Evolutionary conservation across 2,329 filamentous ascomycete genomes (phyloP), one percentile per base, ranked within the genome.

Genomic region (Hypomyces rosellus): DNA sequence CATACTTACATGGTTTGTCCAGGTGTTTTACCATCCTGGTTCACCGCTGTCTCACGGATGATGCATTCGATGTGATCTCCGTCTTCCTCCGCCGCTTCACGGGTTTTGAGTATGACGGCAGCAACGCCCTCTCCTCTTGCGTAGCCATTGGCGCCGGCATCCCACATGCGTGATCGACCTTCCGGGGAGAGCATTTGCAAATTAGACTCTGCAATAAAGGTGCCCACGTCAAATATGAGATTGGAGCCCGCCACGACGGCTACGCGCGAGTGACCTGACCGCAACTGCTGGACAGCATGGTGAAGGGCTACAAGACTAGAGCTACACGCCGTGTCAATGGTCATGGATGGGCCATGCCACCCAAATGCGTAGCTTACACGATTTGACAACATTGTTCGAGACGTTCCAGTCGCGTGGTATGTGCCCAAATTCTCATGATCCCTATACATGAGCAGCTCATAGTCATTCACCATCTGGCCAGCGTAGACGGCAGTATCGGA

Each of bases 111-210:
- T 1, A 77, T 52, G 3, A 78, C 46, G 13, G 67, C 61, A 1
- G 62, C 70, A 15, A 69, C 56, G 2, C 57, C 58, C 12, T 60
- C 56, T 3, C 53, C 75, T 67, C 76, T 66, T 1, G 67, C 73
- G 57, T 78, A 81, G 1, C 77, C 78, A 51, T 72, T 66, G 2
- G 71, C 76, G 15, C 57, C 58, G 2, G 55, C 54, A 53, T 74
- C 75, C 58, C 65, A 74, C 53, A 55, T 55, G 14, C 44, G 48
- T 3, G 39, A 46, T 11, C 53, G 51, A 11, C 51, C 49, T 6
- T 30, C 25, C 6, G 25, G 25, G 18, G 43, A 55, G 37, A 46
- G 53, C 55, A 59, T 55, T 13, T 50, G 42, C 7, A 57, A 34
- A 4, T 54, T 54, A 1, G 45, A 46, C 22, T 51, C 48, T 4